A percentile compares a stretch with the other conserved stretches of the same genome.
phyloP scores from a whole-genome alignment of 2,329 filamentous ascomycete genomes.

The Phoma sp. region DNA sequence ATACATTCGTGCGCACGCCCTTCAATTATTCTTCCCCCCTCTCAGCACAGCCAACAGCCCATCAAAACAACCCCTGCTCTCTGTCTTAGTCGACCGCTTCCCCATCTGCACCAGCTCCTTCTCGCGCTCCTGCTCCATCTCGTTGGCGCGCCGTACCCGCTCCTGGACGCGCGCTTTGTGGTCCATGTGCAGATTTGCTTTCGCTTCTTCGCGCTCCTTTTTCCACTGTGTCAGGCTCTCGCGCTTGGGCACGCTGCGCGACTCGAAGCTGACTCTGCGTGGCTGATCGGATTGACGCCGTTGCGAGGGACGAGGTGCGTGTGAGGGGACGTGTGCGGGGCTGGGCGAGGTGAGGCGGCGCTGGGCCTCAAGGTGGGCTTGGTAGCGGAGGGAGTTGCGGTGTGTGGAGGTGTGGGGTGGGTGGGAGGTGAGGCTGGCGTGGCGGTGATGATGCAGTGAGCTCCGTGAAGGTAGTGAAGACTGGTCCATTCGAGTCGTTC shows the following conservation, averaged over 20 bases:
- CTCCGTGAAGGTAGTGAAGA: neutral
- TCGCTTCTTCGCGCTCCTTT: constrained; percentile 29
- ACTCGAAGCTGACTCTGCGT: constrained; percentile 5
- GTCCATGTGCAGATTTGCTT: constrained; percentile 1
- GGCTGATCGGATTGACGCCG: neutral
- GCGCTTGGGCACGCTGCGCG: constrained; percentile 20
- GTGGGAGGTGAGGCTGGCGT: constrained; percentile 15
- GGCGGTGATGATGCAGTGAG: constrained; percentile 1
- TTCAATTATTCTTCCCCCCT: constrained; percentile 5
- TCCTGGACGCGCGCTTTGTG: constrained; percentile 30
- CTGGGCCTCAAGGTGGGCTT: constrained; percentile 1
- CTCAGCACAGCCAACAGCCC: constrained; percentile 2
- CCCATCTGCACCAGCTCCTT: constrained; percentile 26
- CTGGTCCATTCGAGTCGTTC: neutral
- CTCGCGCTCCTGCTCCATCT: constrained; percentile 34
- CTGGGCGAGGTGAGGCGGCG: constrained; percentile 6
- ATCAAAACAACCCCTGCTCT: constrained; percentile 11
- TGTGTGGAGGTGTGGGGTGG: neutral
- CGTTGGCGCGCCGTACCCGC: constrained; percentile 36
- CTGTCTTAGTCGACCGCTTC: constrained; percentile 6
- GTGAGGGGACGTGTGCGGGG: neutral
- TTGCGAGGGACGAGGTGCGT: neutral
- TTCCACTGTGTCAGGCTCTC: constrained; percentile 34
- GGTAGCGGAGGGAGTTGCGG: constrained; percentile 1
- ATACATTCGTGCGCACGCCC: neutral